Percentiles rank a stretch among this genome's conserved stretches.
Evolutionary conservation across 2,329 filamentous ascomycete species (phyloP).

Genomic region (Camillea tinctor): DNA sequence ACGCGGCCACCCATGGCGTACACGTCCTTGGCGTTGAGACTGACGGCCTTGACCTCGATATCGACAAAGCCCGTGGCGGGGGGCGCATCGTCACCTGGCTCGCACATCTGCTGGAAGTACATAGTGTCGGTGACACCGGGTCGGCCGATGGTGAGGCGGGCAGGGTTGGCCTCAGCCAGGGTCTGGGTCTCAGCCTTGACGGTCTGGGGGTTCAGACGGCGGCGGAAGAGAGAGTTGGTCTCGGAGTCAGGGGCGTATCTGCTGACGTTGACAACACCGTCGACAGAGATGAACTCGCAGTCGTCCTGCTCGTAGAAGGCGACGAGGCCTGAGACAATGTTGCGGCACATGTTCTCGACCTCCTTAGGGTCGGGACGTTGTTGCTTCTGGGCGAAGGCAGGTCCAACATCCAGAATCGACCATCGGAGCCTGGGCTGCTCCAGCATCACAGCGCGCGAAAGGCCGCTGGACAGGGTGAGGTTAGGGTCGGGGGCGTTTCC

Average conservation of each 20-base stretch:
- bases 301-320: slow-evolving; percentile 1
- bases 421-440: slow-evolving; percentile 9
- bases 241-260: slow-evolving; percentile 12
- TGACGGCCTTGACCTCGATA: slow-evolving; percentile 8
- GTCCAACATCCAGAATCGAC: slow-evolving; percentile 8
- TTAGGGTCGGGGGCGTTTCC: slow-evolving; percentile 2
- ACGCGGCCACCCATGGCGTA: slow-evolving; percentile 13
- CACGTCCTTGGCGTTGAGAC: slow-evolving; percentile 26
- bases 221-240: slow-evolving; percentile 15
- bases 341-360: too few relatives aligned
- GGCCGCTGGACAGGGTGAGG: slow-evolving; percentile 1
- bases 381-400: too few relatives aligned
- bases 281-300: slow-evolving; percentile 2
- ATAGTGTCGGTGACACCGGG: slow-evolving; percentile 14
- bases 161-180: slow-evolving; percentile 2
- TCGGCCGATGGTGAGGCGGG: slow-evolving; percentile 3
- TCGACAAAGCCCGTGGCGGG: slow-evolving; percentile 4
- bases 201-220: too few relatives aligned
- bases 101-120: slow-evolving; percentile 14
- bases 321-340: too few relatives aligned
- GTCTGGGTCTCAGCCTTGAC: not conserved
- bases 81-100: not conserved
- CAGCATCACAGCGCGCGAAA: slow-evolving; percentile 8
- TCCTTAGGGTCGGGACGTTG: too few relatives aligned
- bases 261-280: slow-evolving; percentile 11